These are phyloP conservation scores for Starmerella riodocensis DNA, from an alignment of 805 yeast species.

Conservation along the genomic window DNA sequence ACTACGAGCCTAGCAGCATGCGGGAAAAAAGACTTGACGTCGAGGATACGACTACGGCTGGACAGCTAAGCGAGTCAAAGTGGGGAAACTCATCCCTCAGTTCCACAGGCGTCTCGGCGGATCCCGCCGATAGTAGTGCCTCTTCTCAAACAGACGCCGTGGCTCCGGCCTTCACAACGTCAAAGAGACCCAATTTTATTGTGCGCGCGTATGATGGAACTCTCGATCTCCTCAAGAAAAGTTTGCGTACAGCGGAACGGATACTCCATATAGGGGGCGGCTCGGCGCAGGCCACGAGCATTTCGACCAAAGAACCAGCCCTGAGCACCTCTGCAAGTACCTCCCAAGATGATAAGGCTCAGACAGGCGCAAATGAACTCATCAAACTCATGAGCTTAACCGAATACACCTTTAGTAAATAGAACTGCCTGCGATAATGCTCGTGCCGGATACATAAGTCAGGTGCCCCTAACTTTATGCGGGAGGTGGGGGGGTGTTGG, in stretches of 20 bases:
- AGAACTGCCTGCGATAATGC: too few relatives aligned
- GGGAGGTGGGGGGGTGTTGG: too few relatives aligned
- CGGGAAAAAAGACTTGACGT: neutral
- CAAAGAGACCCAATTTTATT: constrained; percentile 7
- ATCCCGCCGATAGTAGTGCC: constrained; percentile 2
- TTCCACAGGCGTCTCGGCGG: neutral
- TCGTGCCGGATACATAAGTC: too few relatives aligned
- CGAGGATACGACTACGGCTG: neutral
- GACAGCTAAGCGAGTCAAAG: neutral
- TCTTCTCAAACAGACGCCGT: neutral
- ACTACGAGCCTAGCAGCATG: constrained; percentile 4
- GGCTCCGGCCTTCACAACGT: constrained; percentile 3
- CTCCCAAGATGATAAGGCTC: neutral
- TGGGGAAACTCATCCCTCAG: neutral
- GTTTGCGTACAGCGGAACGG: constrained; percentile 6
- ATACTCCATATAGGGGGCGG: constrained; percentile 2
- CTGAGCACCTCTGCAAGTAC: neutral
- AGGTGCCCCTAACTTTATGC: too few relatives aligned
- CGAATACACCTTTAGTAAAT: too few relatives aligned
- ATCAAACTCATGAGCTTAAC: neutral
- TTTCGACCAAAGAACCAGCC: neutral
- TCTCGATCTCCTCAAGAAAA: constrained; percentile 6
- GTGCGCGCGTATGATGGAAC: constrained; percentile 7
- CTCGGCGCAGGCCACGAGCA: neutral
- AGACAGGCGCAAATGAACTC: too few relatives aligned